Base-by-base conservation (phyloP, 1,284 basidiomycete genomes). In the Cutaneotrichosporon dermatis region DNA sequence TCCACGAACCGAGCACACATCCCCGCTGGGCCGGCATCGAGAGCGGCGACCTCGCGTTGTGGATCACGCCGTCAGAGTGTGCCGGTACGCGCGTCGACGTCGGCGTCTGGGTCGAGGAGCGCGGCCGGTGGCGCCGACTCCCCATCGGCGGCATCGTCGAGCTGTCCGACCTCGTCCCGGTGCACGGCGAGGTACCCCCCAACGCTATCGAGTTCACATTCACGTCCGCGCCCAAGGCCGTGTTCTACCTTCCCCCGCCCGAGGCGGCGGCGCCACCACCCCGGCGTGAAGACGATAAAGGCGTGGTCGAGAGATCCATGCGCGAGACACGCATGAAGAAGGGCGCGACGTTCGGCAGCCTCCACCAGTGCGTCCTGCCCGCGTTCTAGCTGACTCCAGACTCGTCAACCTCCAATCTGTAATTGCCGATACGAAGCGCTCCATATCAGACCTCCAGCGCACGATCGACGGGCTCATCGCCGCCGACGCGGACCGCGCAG, bases 341-440 rank as follows among this genome's bases (percentile, higher is more conserved):
- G 49, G 75, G 76, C 9, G 62, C 69, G 7, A 71, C 69, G 0
- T 61, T 77, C 3, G 75, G 74, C 7, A 70, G 65, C 1, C 55
- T 79, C 6, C 73, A 76, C 55, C 73, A 76, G 76, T 77, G 45
- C 52, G 75, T 66, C 2, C 4, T 9, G n/a, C 6, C 4, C n/a
- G 6, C 1, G 0, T 2, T 6, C 3, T 16, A 36, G 48, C 59
- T 66, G 55, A 66, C 54, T 12, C 6, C 56, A 91, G 90, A 70
- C 79, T 92, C 35, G 85, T 85, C 43, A 85, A 83, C 55, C 73
- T 90, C 37, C 88, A 90, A 67, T 80, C 84, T 25, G 83, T 83
- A 54, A 84, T 92, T 55, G 69, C 80, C 39, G 89, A 90, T 66
- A 86, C 85, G n/a, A 78, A 85, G 67, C 75, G 76, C 43, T 86